Evolutionary conservation across 2,329 filamentous ascomycete species (phyloP).

Genomic region (Helicocarpus griseus): DNA sequence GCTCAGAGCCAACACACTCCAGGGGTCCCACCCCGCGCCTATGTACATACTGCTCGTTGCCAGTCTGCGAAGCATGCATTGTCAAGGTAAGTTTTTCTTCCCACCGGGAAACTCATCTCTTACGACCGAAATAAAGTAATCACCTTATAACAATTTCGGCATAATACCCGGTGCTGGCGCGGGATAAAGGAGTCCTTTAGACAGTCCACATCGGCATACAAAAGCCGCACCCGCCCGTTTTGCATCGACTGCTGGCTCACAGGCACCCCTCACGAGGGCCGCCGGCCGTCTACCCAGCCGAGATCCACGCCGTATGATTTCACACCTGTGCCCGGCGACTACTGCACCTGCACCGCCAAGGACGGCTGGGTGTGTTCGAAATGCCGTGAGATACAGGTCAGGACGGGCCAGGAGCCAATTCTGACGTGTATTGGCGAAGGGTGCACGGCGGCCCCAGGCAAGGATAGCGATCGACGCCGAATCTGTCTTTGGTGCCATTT

Average conservation of each 20-base stretch:
- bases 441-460: conserved; percentile 14
- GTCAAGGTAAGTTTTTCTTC: conserved; percentile 13
- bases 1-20: conserved; percentile 18
- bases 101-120: not conserved
- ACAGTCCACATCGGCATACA: conserved; percentile 19
- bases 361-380: conserved; percentile 21
- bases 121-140: not conserved
- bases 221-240: conserved; percentile 20
- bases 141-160: not conserved
- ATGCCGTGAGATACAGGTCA: conserved; percentile 20
- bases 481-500: conserved; percentile 25
- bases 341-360: conserved; percentile 19
- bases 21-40: conserved; percentile 14
- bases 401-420: conserved; percentile 12
- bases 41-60: conserved; percentile 21
- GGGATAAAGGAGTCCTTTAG: conserved; percentile 18
- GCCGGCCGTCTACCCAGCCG: conserved; percentile 12
- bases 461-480: conserved; percentile 18
- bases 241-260: conserved; percentile 20
- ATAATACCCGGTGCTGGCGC: not conserved
- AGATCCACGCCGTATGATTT: conserved; percentile 9
- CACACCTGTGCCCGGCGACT: conserved; percentile 12
- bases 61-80: conserved; percentile 23
- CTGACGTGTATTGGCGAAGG: conserved; percentile 17
- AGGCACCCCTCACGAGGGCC: conserved; percentile 16